Conservation (phyloP, 1,284 basidiomycete genomes). For the Flammula alnicola region DNA sequence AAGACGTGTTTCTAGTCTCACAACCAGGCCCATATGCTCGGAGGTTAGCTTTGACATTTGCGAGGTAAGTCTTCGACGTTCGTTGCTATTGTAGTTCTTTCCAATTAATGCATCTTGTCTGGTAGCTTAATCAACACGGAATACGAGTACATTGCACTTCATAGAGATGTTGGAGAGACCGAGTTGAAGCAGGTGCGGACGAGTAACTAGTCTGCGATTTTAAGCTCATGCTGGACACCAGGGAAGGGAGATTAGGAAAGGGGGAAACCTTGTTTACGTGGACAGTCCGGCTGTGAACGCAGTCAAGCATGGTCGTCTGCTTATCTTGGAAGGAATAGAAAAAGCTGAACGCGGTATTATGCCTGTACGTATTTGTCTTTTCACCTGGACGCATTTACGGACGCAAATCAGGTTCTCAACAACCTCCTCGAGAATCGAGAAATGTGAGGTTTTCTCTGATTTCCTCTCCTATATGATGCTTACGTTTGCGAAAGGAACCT, state of each 20-base stretch:
- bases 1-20: constrained; percentile 66
- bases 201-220: neutral
- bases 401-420: constrained; percentile 55
- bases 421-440: constrained; percentile 72
- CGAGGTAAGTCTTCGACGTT: constrained; percentile 45
- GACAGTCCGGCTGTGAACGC: constrained; percentile 69
- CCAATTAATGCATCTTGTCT: neutral
- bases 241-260: constrained; percentile 63
- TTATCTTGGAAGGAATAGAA: constrained; percentile 71
- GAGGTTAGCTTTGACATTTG: constrained; percentile 63
- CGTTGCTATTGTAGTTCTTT: no score
- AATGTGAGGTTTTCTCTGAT: constrained; percentile 47
- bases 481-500: constrained; percentile 51
- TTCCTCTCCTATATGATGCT: neutral
- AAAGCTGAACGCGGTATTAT: constrained; percentile 70
- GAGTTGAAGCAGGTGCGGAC: constrained; percentile 71
- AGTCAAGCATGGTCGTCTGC: constrained; percentile 66
- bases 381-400: neutral
- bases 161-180: constrained; percentile 71
- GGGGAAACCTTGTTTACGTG: constrained; percentile 64
- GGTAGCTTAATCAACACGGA: constrained; percentile 63
- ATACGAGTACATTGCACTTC: constrained; percentile 68
- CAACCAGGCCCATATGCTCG: constrained; percentile 71
- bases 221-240: constrained; percentile 24
- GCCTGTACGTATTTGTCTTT: constrained; percentile 40